Conservation (phyloP, 2,329 filamentous ascomycete species). For the Penicillium brasilianum region DNA sequence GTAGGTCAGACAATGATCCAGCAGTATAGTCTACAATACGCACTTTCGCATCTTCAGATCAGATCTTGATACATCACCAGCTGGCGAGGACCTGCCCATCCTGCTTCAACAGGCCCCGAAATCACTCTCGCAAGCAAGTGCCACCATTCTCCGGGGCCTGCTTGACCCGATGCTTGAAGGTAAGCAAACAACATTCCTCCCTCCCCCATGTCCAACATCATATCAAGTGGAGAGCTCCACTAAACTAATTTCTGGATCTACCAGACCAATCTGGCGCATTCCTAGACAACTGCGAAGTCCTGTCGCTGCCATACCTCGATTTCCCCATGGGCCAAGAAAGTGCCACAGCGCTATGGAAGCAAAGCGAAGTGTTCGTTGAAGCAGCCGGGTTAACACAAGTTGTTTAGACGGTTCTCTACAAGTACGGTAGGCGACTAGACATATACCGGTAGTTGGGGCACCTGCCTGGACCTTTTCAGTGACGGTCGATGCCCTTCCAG, state of each 20-base stretch:
- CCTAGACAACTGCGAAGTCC: slow-evolving; percentile 31
- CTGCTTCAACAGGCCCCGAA: slow-evolving; percentile 33
- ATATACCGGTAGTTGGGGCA: neutral
- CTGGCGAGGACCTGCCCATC: slow-evolving; percentile 29
- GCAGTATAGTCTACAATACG: neutral
- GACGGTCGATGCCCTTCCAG: neutral
- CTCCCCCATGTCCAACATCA: neutral
- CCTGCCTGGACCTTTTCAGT: too few relatives aligned
- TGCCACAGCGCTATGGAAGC: slow-evolving; percentile 38
- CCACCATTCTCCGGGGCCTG: slow-evolving; percentile 30
- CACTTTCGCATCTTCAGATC: neutral
- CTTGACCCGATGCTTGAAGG: slow-evolving; percentile 33
- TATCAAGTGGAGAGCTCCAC: neutral
- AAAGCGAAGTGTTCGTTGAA: slow-evolving; percentile 38
- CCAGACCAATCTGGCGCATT: slow-evolving; percentile 33
- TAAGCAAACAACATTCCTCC: slow-evolving; percentile 10
- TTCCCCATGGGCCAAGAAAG: slow-evolving; percentile 35
- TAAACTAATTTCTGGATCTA: neutral
- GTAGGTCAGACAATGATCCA: slow-evolving; percentile 14
- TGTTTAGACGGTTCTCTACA: neutral
- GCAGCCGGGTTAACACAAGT: neutral
- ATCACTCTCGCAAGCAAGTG: slow-evolving; percentile 29
- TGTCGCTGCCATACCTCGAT: slow-evolving; percentile 28
- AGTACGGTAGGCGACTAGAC: neutral
- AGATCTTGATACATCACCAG: slow-evolving; percentile 14